Conservation (phyloP, 2,329 filamentous ascomycete genomes). For the Penicillium sp. region DNA sequence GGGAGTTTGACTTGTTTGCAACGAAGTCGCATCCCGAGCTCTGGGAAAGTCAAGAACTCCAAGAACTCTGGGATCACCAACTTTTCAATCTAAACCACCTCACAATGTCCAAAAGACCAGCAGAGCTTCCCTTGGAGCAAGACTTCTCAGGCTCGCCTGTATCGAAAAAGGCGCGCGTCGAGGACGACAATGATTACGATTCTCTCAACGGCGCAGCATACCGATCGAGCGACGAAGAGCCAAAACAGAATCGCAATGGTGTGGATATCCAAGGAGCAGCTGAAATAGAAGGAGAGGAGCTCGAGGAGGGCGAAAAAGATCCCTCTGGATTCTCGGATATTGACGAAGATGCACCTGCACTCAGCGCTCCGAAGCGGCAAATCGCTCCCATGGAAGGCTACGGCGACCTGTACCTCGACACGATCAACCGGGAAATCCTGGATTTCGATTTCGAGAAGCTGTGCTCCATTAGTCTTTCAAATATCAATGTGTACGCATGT, state of each 20-base stretch:
- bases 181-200: constrained; percentile 33
- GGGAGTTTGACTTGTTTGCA: constrained; percentile 28
- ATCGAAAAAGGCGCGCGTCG: constrained; percentile 47
- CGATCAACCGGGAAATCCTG: constrained; percentile 85
- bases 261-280: constrained; percentile 56
- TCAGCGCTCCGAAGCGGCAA: constrained; percentile 59
- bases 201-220: constrained; percentile 26
- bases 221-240: constrained; percentile 32
- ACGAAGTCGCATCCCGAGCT: constrained; percentile 16
- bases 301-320: constrained; percentile 36
- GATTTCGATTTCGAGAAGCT: constrained; percentile 99
- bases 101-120: constrained; percentile 50
- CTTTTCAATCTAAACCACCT: constrained; percentile 12
- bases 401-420: constrained; percentile 95
- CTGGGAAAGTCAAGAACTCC: constrained; percentile 23
- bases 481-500: constrained; percentile 98
- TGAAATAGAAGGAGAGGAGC: constrained; percentile 65
- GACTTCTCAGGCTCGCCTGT: constrained; percentile 41
- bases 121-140: constrained; percentile 45
- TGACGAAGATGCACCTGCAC: constrained; percentile 39
- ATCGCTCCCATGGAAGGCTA: constrained; percentile 81
- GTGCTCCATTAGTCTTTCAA: constrained; percentile 91
- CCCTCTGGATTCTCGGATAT: constrained; percentile 31
- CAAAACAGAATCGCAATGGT: constrained; percentile 38
- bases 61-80: constrained; percentile 21